Evolutionary conservation across 352 stramenopile genomes (phyloP).

Genomic region (Globisporangium takayamanum): DNA sequence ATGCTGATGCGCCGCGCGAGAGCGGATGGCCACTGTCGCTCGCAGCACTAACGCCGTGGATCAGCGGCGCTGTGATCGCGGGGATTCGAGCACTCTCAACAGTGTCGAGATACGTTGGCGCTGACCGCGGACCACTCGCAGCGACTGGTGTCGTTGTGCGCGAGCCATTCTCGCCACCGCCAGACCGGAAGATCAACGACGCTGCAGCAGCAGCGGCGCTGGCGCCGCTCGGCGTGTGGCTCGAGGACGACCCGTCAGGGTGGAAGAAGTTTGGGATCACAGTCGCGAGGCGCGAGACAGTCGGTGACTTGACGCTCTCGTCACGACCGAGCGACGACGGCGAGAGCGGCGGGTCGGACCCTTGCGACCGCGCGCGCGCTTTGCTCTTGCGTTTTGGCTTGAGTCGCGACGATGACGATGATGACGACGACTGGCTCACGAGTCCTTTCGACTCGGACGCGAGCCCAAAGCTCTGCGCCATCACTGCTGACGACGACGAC

Average conservation of each 20-base stretch:
- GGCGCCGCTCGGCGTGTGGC: not conserved
- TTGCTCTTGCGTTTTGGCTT: conserved; percentile 11
- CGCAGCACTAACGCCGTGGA: conserved; percentile 18
- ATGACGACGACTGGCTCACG: not conserved
- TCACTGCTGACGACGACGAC: not conserved
- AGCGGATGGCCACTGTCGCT: conserved; percentile 14
- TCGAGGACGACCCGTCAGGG: conserved; percentile 14
- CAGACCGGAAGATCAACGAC: not conserved
- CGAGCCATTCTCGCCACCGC: conserved; percentile 1
- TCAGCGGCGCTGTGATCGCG: conserved; percentile 6
- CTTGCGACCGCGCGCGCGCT: conserved; percentile 10
- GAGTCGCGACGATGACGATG: not conserved
- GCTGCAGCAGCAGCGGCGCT: not conserved
- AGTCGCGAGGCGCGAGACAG: conserved; percentile 14
- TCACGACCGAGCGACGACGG: conserved; percentile 1
- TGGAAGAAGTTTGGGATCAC: conserved; percentile 40
- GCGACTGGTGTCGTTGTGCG: not conserved
- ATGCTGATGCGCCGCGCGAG: conserved; percentile 18
- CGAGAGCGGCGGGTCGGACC: conserved; percentile 9
- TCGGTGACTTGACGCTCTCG: conserved; percentile 11
- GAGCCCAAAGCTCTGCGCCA: conserved; percentile 2
- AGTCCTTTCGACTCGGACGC: conserved; percentile 1
- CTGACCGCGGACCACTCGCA: conserved; percentile 1
- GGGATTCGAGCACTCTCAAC: conserved; percentile 6
- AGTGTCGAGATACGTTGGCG: not conserved